phyloP scores from a whole-genome alignment of 208 protist species.

The Leishmania braziliensis region DNA sequence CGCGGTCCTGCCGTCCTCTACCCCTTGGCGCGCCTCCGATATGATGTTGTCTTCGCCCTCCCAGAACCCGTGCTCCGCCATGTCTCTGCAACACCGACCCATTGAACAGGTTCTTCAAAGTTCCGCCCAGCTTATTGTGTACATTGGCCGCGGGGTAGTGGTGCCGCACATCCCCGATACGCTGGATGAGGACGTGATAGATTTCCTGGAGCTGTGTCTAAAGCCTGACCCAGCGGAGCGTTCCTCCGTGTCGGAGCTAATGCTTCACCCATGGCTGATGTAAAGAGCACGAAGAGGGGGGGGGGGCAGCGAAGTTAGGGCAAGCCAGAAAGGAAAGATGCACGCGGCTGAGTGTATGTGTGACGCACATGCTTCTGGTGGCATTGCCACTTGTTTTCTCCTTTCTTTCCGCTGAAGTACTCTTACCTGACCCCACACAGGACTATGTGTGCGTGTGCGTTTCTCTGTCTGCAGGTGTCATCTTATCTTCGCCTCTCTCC shows the following conservation, averaged over 20 bases:
- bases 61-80: background rate
- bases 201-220: conserved; percentile 50
- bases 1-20: background rate
- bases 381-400: background rate
- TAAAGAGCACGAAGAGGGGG: conserved; percentile 10
- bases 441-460: background rate
- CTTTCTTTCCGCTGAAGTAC: conserved; percentile 7
- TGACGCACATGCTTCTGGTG: background rate
- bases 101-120: conserved; percentile 38
- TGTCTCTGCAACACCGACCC: conserved; percentile 1
- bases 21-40: background rate
- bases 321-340: background rate
- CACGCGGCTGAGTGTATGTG: background rate
- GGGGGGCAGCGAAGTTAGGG: background rate
- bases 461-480: background rate
- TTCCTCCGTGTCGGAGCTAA: conserved; percentile 41
- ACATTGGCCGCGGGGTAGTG: conserved; percentile 40
- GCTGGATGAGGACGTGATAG: conserved; percentile 43
- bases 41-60: background rate
- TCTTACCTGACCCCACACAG: background rate
- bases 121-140: conserved; percentile 34
- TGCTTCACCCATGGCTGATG: conserved; percentile 56
- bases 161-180: conserved; percentile 42
- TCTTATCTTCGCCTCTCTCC: background rate
- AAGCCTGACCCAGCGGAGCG: conserved; percentile 41